Base-by-base conservation (phyloP, 2,329 filamentous ascomycete genomes). In the Dactylella cylindrospora region DNA sequence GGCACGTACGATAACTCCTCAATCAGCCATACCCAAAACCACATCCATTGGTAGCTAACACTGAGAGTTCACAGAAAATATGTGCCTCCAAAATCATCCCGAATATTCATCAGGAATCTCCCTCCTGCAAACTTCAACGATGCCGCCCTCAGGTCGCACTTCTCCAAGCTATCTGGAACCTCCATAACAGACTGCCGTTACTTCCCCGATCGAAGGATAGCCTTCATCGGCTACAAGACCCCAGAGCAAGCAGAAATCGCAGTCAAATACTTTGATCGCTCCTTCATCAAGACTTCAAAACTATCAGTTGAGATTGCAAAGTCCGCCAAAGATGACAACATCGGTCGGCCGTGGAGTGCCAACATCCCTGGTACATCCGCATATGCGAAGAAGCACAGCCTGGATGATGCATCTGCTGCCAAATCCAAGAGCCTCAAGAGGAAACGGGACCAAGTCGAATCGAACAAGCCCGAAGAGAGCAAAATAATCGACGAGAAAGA, bases 221-320 rank as follows among this genome's bases (percentile, higher is more conserved):
- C 90, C 68, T 98, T 95, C 79, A 83, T 98, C 61, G 93, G 93
- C 65, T 97, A 91, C 78, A 90, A 88, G 75, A 87, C 82, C 45
- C 77, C 86, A 10, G 83, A 91, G 65, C 85, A 88, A 71, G 93
- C 93, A 53, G 78, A 81, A 54, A 82, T 84, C 70, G 91, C 93
- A 36, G 86, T 94, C 72, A 90, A 88, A 74, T 95, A 95, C 77
- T 96, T 96, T 79, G 90, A 98, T 78, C 88, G 83, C 72, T 85
- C 90, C 66, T 98, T 90, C 74, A 89, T 98, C 70, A 88, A 90
- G 69, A 93, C 96, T 87, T 95, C 90, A 55, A 94, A 85, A 76
- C 90, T 98, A 70, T 80, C 80, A 23, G 93, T 96, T 65, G 90
- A 96, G 76, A 76, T 93, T 70, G 93, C 93, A 53, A 84, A 82